These are phyloP conservation scores for Penicillium vulpinum DNA, from an alignment of 2,329 filamentous ascomycete genomes.

Conservation along the genomic window DNA sequence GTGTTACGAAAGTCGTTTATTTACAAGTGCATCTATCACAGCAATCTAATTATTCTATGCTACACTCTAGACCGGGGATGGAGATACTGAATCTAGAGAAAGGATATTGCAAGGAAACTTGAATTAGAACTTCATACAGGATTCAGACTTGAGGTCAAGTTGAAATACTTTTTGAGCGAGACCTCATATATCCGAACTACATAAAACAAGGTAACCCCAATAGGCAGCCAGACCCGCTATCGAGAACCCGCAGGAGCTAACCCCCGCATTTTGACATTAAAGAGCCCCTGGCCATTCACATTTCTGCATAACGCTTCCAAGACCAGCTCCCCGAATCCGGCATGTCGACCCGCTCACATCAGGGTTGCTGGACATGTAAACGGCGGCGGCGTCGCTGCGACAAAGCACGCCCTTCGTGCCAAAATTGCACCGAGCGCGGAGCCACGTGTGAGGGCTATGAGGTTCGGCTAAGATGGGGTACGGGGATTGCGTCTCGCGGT, in stretches of 20 bases:
- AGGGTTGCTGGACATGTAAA: conserved; percentile 37
- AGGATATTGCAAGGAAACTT: no score
- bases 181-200: not conserved
- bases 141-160: no score
- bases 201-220: not conserved
- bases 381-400: conserved; percentile 31
- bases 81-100: no score
- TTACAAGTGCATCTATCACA: no score
- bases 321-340: conserved; percentile 12
- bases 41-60: no score
- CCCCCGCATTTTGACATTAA: not conserved
- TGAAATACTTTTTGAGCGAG: not conserved
- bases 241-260: not conserved
- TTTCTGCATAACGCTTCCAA: not conserved
- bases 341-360: conserved; percentile 34
- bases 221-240: not conserved
- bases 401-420: conserved; percentile 26
- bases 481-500: conserved; percentile 35
- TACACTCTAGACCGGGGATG: no score
- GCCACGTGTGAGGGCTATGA: conserved; percentile 34
- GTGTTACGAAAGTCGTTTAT: no score
- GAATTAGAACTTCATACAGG: no score
- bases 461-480: conserved; percentile 32
- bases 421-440: conserved; percentile 25
- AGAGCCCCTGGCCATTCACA: not conserved